Evolutionary conservation across 768 basidiomycete species (phyloP).

Genomic region (Auricularia sp.): DNA sequence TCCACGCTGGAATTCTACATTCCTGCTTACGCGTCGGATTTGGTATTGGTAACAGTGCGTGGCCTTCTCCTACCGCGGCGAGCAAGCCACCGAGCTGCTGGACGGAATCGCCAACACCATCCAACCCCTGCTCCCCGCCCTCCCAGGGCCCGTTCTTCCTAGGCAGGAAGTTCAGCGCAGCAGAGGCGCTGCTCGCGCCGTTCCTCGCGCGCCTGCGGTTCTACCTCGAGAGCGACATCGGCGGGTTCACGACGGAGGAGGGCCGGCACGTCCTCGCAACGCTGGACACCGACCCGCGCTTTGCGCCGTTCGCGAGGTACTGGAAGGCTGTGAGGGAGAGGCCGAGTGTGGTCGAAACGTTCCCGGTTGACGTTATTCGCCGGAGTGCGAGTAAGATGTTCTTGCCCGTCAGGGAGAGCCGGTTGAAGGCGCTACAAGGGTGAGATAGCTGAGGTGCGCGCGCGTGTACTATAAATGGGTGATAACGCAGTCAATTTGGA

Average conservation of each 20-base stretch:
- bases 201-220: conserved; percentile 46
- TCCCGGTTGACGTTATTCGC: conserved; percentile 10
- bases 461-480: too few relatives aligned
- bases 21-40: not conserved
- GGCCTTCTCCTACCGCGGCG: conserved; percentile 29
- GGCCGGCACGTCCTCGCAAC: conserved; percentile 35
- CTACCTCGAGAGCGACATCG: conserved; percentile 39
- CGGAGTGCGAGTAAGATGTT: not conserved
- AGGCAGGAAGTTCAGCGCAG: conserved; percentile 42
- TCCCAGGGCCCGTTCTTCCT: conserved; percentile 29
- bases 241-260: conserved; percentile 38
- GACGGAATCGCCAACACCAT: conserved; percentile 32
- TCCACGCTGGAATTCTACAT: too few relatives aligned
- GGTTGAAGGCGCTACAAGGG: too few relatives aligned
- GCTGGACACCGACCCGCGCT: conserved; percentile 36
- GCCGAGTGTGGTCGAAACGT: conserved; percentile 46
- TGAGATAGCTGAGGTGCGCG: too few relatives aligned
- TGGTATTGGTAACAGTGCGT: conserved; percentile 13
- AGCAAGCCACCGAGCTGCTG: conserved; percentile 32
- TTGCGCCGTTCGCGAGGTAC: conserved; percentile 42
- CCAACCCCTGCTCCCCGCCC: conserved; percentile 40
- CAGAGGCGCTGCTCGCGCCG: conserved; percentile 51
- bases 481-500: too few relatives aligned
- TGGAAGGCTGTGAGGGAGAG: conserved; percentile 36
- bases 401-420: too few relatives aligned